Base-by-base conservation (phyloP, 257 asterid genomes). In the Lithospermum erythrorhizon region DNA sequence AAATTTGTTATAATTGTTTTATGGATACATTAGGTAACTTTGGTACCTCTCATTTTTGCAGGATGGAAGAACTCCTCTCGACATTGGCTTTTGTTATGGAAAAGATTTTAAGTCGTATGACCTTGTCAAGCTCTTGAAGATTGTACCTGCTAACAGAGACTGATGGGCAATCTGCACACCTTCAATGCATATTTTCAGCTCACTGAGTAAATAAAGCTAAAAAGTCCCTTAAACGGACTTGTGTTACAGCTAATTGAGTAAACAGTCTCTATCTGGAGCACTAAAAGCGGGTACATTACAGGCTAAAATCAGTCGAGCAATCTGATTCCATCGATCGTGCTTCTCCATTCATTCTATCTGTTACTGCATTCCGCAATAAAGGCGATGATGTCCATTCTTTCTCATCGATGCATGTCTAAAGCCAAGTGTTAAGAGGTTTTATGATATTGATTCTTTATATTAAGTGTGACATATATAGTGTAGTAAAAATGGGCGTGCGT, bases 31-130 rank as follows among this genome's bases (percentile, higher is more conserved):
- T 3, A 35, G 45, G 45, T 35, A 13, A 35, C 6, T 35, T 35
- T 2, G 45, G 45, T 35, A 7, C 2, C 11, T 4, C 45, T 3
- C 4, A 35, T 5, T 68, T 57, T 24, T 67, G 58, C 81, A 83
- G 98, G 89, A 71, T 58, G 95, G 96, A 19, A 70, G 73, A 14
- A 79, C 93, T 27, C 67, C 95, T 18, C 74, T 86, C 53, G 98
- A 86, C 74, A 82, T 91, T 24, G 70, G 94, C 81, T 58, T 88
- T 49, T 88, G 95, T 55, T 91, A 91, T 49, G 98, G 98, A 37
- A 87, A 82, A 79, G 98, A 91, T 41, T 91, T 83, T 83, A 91
- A 91, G 78, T 88, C 98, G 9, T 84, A 87, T 61, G 98, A 91
- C 60, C 83, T 91, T 58, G 79, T 94, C 73, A 91, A 79, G 85